Evolutionary conservation across 129 eudicot genomes (phyloP).

Genomic region (Flaveria ramosissima): DNA sequence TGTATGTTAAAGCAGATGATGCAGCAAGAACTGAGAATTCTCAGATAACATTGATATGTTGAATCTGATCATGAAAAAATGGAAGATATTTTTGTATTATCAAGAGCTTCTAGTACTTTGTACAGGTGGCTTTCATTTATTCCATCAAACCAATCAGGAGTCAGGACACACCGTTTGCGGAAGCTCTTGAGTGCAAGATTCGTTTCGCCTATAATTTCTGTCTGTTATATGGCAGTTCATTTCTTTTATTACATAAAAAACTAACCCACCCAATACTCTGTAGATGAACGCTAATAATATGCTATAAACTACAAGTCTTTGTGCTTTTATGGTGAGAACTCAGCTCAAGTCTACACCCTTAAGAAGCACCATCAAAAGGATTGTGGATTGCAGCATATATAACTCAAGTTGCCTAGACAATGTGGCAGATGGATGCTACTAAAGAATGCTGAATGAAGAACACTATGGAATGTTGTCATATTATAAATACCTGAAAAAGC

Average conservation of each 20-base stretch:
- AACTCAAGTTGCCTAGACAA: slow-evolving; percentile 1
- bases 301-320: not conserved
- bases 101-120: not conserved
- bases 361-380: not conserved
- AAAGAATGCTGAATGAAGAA: not conserved
- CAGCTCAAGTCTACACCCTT: not conserved
- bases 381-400: not conserved
- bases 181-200: not conserved
- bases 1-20: not conserved
- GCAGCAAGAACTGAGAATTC: not conserved
- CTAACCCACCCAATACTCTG: not conserved
- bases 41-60: not conserved
- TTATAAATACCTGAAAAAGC: slow-evolving; percentile 78
- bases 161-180: not conserved
- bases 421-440: slow-evolving; percentile 9
- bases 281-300: not conserved
- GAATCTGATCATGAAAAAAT: not conserved
- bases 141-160: not conserved
- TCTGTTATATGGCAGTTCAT: not conserved
- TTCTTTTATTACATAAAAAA: slow-evolving; percentile 1
- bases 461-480: not conserved
- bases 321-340: not conserved
- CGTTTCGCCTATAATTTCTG: not conserved
- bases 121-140: not conserved
- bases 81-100: not conserved